Evolutionary conservation across 176 grass and related monocot species (phyloP), one percentile per base, ranked within the genome.

Genomic region (Bolboschoenus planiculmis): DNA sequence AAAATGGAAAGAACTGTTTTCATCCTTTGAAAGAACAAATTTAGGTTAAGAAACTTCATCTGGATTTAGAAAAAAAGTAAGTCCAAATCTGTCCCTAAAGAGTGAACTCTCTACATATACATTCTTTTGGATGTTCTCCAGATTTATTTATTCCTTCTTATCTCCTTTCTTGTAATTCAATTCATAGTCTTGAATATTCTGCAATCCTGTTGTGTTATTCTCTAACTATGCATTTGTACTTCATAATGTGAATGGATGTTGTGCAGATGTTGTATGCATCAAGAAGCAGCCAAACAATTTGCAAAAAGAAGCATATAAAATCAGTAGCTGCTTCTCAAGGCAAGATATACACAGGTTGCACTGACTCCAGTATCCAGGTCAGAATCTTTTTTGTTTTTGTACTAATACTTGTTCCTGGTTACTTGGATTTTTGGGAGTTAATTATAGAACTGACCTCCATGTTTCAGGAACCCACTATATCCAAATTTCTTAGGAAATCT

Each of bases 331-430:
- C 90, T 77, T 83, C 71, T 65, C 87, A 93, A 53, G 96, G 93
- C 7, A 99, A 95, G 93, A 79, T 85, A 84, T 99, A 95, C 80
- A 90, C 95, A 84, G 93, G 96, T 21, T 99, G 96, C 85, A 64
- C 85, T 46, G 92, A 95, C 87, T 87, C 80, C 40, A 95, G 96
- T 86, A 91, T 95, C 84, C 96, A 95, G 96, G 96, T 99, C 77
- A 35, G 78, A 88, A 87, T 83, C 81, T 50, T 83, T 20, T 62
- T 79, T 56, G 56, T 20, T 54, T 36, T 81, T 78, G 21, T 29
- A 0, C 21, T 57, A 57, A 33, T 68, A 56, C 10, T 66, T 66
- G 29, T 75, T 84, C 18, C 43, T 60, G 56, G 39, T 81, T n/a
- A 37, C 60, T 20, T 58, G 8, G 16, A 26, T 21, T 44, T 74